phyloP scores from a whole-genome alignment of 257 asterid genomes.

The Solanum peruvianum region DNA sequence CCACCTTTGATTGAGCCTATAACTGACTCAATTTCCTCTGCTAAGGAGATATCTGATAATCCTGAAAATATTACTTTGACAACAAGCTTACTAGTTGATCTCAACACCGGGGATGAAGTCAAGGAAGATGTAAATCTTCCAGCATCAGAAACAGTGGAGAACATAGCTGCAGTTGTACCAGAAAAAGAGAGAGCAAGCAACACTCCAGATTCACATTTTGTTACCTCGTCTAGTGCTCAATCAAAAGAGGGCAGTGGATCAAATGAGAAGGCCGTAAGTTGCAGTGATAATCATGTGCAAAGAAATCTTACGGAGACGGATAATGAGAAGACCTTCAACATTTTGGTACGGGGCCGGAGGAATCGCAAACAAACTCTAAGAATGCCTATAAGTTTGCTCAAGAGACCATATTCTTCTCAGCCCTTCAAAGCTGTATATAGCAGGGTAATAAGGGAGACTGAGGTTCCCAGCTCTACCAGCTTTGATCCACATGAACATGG shows the following conservation, averaged over 20 bases:
- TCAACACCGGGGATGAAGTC: constrained; percentile 39
- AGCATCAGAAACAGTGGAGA: constrained; percentile 47
- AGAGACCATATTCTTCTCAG: constrained; percentile 74
- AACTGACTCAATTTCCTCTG: constrained; percentile 26
- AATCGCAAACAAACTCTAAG: constrained; percentile 75
- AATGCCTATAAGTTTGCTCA: constrained; percentile 91
- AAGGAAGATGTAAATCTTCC: constrained; percentile 49
- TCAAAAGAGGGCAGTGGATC: constrained; percentile 20
- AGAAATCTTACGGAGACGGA: constrained; percentile 32
- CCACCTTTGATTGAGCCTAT: constrained; percentile 54
- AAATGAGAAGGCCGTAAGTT: constrained; percentile 27
- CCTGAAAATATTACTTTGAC: constrained; percentile 43
- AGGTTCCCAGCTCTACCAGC: constrained; percentile 43
- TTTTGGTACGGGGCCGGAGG: constrained; percentile 81
- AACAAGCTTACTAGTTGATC: constrained; percentile 48
- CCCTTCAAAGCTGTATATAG: constrained; percentile 78
- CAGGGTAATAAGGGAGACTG: constrained; percentile 80
- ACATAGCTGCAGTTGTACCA: constrained; percentile 24
- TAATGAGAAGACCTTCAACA: constrained; percentile 60
- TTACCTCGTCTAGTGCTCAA: constrained; percentile 26
- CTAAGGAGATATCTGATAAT: constrained; percentile 29
- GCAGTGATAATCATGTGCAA: constrained; percentile 13
- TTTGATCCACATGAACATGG: constrained; percentile 39
- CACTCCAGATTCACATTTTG: constrained; percentile 21
- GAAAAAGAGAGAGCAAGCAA: constrained; percentile 22